These are phyloP conservation scores for Apophysomyces ossiformis DNA, from an alignment of 371 early-diverging fungal genomes.

Conservation along the genomic window DNA sequence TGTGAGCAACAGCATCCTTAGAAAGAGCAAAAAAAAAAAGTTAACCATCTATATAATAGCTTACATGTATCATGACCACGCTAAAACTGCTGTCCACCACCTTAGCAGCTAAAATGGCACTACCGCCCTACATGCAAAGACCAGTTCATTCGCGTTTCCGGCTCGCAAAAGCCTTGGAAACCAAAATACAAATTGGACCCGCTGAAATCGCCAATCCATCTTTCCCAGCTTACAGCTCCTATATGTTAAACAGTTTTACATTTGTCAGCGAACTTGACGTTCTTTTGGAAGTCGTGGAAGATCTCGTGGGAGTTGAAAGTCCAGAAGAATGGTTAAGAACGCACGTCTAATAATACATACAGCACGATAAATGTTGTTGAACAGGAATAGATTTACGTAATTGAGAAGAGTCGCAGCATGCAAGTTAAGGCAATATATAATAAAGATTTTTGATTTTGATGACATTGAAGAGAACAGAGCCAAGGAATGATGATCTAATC, in stretches of 20 bases:
- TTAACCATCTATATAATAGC: slow-evolving; percentile 18
- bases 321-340: slow-evolving; percentile 42
- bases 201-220: slow-evolving; percentile 35
- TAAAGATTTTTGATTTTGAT: no score
- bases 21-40: background rate
- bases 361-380: no score
- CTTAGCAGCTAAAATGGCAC: slow-evolving; percentile 38
- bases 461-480: no score
- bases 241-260: slow-evolving; percentile 35
- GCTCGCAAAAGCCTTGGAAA: slow-evolving; percentile 28
- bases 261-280: slow-evolving; percentile 42
- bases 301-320: slow-evolving; percentile 45
- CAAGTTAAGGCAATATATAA: no score
- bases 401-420: no score
- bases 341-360: slow-evolving; percentile 16
- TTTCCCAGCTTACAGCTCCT: slow-evolving; percentile 38
- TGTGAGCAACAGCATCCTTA: slow-evolving; percentile 26
- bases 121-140: slow-evolving; percentile 46
- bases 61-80: slow-evolving; percentile 44
- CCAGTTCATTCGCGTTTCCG: slow-evolving; percentile 36
- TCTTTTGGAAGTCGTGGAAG: slow-evolving; percentile 28
- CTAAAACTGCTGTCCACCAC: slow-evolving; percentile 47
- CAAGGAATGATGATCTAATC: no score
- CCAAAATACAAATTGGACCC: slow-evolving; percentile 25
- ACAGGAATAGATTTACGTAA: no score